Evolutionary conservation across 1,139 yeast species (phyloP), one percentile per base, ranked within the genome.

Genomic region (Eremothecium cymbalariae): DNA sequence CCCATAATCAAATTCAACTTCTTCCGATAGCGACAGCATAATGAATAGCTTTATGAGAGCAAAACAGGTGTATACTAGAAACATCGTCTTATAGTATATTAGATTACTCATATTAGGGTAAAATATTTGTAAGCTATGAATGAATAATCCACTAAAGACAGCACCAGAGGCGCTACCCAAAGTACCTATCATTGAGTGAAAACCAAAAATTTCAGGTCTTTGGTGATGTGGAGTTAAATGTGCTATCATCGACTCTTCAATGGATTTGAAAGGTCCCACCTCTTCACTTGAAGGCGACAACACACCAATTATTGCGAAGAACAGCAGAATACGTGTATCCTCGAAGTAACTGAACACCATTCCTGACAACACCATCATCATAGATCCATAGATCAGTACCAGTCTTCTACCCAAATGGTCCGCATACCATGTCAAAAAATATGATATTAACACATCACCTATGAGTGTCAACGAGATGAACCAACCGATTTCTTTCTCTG

Each of bases 261-360:
- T 76, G 1, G 94, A 76, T 51, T 83, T 80, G 59, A 86, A 86
- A 0, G 96, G 96, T 0, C 96, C 96, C 0, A 90, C 84, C 52
- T 86, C 96, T 49, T 80, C 90, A 11, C 95, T 95, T 24, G 88
- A 76, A 1, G 95, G 94, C 1, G 95, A 83, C 4, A 86, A 80
- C 8, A 86, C 86, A 24, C 84, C 84, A 33, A 75, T 41, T 4
- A 69, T 64, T 1, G 83, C 77, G 3, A 94, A 94, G 3, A 68
- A 18, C 20, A 86, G 62, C 29, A 86, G 62, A 0, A 78, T 41
- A 47, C 62, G 56, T 52, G 65, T 83, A 46, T 73, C 70, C 16
- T 72, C 55, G 31, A 65, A 59, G 15, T 60, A 57, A 12, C 79
- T 71, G 58, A 86, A 86, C 0, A 73, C 68, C 1, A 72, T 39